Percentiles rank a stretch among this genome's conserved stretches.
Evolutionary conservation across 2,329 filamentous ascomycete species (phyloP).

Genomic region (Trichoderma sp.): DNA sequence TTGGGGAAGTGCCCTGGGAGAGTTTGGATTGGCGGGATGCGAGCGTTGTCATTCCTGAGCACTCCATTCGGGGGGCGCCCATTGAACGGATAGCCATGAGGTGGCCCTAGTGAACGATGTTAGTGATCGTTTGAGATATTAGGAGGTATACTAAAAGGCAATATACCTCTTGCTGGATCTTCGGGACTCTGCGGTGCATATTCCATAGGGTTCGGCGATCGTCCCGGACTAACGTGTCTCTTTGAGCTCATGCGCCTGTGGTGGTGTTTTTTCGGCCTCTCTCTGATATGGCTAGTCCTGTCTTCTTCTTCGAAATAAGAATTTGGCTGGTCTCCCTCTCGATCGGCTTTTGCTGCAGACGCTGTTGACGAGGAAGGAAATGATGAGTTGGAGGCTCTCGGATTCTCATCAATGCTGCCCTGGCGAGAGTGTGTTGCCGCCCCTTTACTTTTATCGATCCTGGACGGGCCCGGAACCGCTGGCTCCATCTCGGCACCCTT

Average conservation of each 20-base stretch:
- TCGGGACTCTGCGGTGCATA: neutral
- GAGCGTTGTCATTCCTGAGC: neutral
- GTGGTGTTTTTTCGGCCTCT: neutral
- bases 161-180: conserved; percentile 1
- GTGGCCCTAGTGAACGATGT: neutral
- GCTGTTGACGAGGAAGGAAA: conserved; percentile 2
- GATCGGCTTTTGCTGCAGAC: neutral
- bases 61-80: neutral
- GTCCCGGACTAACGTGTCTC: conserved; percentile 15
- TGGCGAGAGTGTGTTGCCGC: conserved; percentile 3
- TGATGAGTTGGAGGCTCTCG: neutral
- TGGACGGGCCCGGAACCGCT: neutral
- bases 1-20: neutral
- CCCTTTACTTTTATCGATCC: conserved; percentile 2
- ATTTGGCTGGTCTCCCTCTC: neutral
- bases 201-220: conserved; percentile 23
- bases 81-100: neutral
- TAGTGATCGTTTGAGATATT: neutral
- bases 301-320: neutral
- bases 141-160: neutral
- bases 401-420: conserved; percentile 9
- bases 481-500: neutral
- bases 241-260: conserved; percentile 12
- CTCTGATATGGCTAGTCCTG: neutral
- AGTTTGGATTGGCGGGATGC: neutral